Evolutionary conservation across 23 red algal genomes (phyloP), one percentile per base, ranked within the genome.

Genomic region (Gracilaria gracilis): DNA sequence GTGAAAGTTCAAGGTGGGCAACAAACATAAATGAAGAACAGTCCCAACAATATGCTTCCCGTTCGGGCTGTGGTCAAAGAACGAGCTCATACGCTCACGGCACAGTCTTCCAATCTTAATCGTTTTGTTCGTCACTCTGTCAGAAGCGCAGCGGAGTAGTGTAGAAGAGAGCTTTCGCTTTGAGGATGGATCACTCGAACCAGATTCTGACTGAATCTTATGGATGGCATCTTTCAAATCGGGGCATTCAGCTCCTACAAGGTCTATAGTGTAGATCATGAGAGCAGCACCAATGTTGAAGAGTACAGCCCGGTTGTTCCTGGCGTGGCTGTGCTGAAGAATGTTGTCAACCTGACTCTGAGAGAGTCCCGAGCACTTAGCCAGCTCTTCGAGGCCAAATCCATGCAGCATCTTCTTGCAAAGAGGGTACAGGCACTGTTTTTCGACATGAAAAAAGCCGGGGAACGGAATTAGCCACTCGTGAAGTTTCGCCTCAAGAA

Each of bases 391-490:
- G 6, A 82, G 19, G 9, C 51, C 79, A 8, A 82, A 8, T 27
- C 79, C 51, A 39, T 82, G 4, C 6, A 82, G 27, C 49, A 61
- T 61, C 24, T 82, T 50, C 31, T 82, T 64, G 37, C 79, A 57
- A 5, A 82, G 16, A 57, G 44, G 50, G 61, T 61, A 82, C 27
- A 82, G 34, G 7, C 79, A 61, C 53, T 59, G 44, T 57, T 59
- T 82, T 29, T 82, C 50, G 9, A 59, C 54, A 57, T 82, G 50
- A 82, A 61, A 82, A 7, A 82, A 61, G 2, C 79, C 79, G 13
- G 2, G n/a, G 0, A 38, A 58, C 61, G 16, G 79, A 58, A 46
- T 46, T 11, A 46, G 42, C 42, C 42, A 46, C 42, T 46, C 42
- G 42, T 46, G 42, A 4, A 46, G 4, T 64, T 44, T 28, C 3